Conservation (phyloP, 169 alveolate genomes). For the Eimeria brunetti region DNA sequence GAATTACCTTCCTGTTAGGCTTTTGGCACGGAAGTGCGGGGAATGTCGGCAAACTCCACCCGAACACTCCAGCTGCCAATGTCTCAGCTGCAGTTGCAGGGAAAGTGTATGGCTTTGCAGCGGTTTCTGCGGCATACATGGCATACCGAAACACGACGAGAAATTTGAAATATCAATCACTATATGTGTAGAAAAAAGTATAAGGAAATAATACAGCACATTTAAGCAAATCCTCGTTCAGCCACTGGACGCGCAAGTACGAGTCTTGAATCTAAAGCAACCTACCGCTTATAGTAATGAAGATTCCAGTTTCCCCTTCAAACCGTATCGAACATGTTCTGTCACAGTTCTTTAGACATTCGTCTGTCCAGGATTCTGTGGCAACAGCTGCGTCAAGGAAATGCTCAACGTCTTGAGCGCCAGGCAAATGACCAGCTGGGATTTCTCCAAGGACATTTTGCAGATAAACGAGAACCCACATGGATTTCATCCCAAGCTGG, state of each 20-base stretch:
- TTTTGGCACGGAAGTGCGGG: constrained; percentile 9
- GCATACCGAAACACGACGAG: neutral
- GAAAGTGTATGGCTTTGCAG: constrained; percentile 33
- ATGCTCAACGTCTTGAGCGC: neutral
- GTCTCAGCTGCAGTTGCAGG: constrained; percentile 56
- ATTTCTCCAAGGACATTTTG: constrained; percentile 6
- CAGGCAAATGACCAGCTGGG: neutral
- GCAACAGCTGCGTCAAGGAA: neutral
- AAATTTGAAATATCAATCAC: neutral
- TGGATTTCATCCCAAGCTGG: neutral
- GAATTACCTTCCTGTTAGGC: constrained; percentile 34
- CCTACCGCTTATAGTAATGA: constrained; percentile 6
- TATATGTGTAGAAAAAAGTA: neutral
- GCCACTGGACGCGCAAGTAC: neutral
- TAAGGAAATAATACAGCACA: neutral
- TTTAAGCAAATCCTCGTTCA: neutral
- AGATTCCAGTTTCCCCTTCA: constrained; percentile 28
- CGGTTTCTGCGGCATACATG: constrained; percentile 20
- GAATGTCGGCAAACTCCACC: constrained; percentile 40
- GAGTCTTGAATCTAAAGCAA: neutral
- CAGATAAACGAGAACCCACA: constrained; percentile 9
- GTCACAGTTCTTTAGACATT: neutral
- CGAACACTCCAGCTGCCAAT: constrained; percentile 57
- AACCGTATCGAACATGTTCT: neutral
- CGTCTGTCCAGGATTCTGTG: constrained; percentile 24